These are phyloP conservation scores for Globomyces pollinis-pini DNA, from an alignment of 192 early-diverging fungal species.

Conservation along the genomic window DNA sequence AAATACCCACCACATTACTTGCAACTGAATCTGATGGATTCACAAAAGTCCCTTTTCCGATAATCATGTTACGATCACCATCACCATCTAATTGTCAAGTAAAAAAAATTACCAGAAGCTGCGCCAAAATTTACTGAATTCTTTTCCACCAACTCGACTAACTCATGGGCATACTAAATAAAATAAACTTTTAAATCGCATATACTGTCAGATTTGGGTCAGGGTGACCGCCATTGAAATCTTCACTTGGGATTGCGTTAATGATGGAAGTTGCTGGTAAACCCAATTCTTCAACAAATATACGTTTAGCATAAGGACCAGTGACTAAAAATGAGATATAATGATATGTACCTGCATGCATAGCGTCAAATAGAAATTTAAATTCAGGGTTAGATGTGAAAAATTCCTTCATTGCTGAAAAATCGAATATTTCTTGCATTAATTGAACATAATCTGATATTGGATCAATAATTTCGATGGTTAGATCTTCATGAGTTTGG, in stretches of 20 bases:
- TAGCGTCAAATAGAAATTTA: slow-evolving; percentile 85
- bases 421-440: slow-evolving; percentile 89
- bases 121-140: slow-evolving; percentile 83
- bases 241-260: slow-evolving; percentile 69
- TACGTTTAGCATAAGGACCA: slow-evolving; percentile 79
- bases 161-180: slow-evolving; percentile 91
- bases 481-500: slow-evolving; percentile 51
- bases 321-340: slow-evolving; percentile 69
- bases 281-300: slow-evolving; percentile 87
- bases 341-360: slow-evolving; percentile 45
- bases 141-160: slow-evolving; percentile 80
- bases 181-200: too few species aligned
- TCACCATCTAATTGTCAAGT: slow-evolving; percentile 93
- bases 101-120: slow-evolving; percentile 51
- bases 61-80: slow-evolving; percentile 94
- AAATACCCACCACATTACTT: slow-evolving; percentile 12
- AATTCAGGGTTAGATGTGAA: slow-evolving; percentile 62
- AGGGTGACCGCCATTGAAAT: slow-evolving; percentile 94
- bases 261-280: slow-evolving; percentile 70
- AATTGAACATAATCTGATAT: slow-evolving; percentile 81
- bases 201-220: slow-evolving; percentile 97
- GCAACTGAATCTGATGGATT: slow-evolving; percentile 96
- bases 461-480: slow-evolving; percentile 82
- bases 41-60: slow-evolving; percentile 89
- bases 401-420: slow-evolving; percentile 74